phyloP scores from a whole-genome alignment of 805 yeast species.

The Nakazawaea wyomingensis region DNA sequence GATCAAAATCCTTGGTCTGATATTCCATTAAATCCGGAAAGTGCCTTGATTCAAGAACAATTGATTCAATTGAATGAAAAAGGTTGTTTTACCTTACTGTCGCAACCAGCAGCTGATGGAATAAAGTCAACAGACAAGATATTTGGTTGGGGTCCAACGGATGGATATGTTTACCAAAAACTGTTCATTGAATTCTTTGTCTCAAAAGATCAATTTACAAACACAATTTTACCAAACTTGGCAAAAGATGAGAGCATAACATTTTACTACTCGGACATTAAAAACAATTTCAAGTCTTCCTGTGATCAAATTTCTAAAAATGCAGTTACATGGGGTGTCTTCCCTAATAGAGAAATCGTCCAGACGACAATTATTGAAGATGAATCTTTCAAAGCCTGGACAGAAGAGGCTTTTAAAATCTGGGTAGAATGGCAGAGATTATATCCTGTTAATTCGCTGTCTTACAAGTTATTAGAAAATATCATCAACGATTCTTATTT shows the following conservation, averaged over 20 bases:
- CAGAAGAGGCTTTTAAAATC: slow-evolving; percentile 87
- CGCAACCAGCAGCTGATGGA: slow-evolving; percentile 92
- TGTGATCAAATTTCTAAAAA: slow-evolving; percentile 43
- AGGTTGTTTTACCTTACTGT: slow-evolving; percentile 83
- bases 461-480: slow-evolving; percentile 57
- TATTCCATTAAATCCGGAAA: slow-evolving; percentile 78
- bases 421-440: slow-evolving; percentile 91
- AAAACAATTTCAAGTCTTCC: slow-evolving; percentile 48
- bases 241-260: slow-evolving; percentile 48
- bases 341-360: slow-evolving; percentile 82
- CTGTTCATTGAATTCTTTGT: slow-evolving; percentile 89
- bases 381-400: slow-evolving; percentile 93
- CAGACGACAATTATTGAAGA: slow-evolving; percentile 91
- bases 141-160: slow-evolving; percentile 96
- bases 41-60: slow-evolving; percentile 89
- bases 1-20: slow-evolving; percentile 91
- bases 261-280: slow-evolving; percentile 68
- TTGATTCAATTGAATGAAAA: slow-evolving; percentile 69
- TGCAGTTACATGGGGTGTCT: slow-evolving; percentile 98
- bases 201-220: slow-evolving; percentile 66
- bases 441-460: slow-evolving; percentile 51
- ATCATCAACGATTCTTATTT: slow-evolving; percentile 62
- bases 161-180: slow-evolving; percentile 88
- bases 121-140: slow-evolving; percentile 74
- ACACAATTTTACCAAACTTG: slow-evolving; percentile 46